A percentile compares a stretch with the other conserved stretches of the same genome.
Conservation (phyloP, 495 filamentous ascomycete species). For the Penicillium soppii region DNA sequence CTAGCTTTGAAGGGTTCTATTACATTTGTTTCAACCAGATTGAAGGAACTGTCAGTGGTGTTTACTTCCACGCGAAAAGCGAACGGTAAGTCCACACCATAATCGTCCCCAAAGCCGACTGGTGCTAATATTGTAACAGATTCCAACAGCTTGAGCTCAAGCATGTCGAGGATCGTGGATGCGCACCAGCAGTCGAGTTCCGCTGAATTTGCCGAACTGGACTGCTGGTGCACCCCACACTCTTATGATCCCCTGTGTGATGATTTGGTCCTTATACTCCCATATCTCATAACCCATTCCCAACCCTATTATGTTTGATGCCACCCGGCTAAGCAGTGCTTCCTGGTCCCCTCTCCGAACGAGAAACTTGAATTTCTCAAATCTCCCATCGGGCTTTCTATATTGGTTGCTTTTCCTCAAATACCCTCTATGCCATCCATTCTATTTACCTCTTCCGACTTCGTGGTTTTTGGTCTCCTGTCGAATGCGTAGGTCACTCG, state of each 20-base stretch:
- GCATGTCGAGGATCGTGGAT: conserved; percentile 81
- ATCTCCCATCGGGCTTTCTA: background rate
- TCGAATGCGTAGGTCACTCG: background rate
- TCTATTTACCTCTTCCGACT: background rate
- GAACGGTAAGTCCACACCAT: conserved; percentile 68
- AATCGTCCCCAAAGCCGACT: background rate
- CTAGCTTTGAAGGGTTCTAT: conserved; percentile 98
- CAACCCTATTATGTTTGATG: background rate
- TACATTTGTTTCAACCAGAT: conserved; percentile 99
- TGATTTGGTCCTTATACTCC: background rate
- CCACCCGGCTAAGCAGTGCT: conserved; percentile 6
- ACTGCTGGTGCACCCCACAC: conserved; percentile 15
- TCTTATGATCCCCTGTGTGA: background rate
- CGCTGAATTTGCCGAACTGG: conserved; percentile 54
- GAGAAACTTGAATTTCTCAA: background rate
- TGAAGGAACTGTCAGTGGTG: conserved; percentile 78
- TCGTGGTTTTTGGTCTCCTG: conserved; percentile 2
- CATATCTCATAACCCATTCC: background rate
- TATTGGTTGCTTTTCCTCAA: background rate
- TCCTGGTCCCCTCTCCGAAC: conserved; percentile 3
- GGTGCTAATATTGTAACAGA: conserved; percentile 39
- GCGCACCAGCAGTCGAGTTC: conserved; percentile 89
- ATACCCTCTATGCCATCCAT: background rate
- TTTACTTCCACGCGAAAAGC: conserved; percentile 97
- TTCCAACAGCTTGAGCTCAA: conserved; percentile 92